These are phyloP conservation scores for Quercus tomentella DNA, from an alignment of 331 rosid genomes.

Conservation along the genomic window DNA sequence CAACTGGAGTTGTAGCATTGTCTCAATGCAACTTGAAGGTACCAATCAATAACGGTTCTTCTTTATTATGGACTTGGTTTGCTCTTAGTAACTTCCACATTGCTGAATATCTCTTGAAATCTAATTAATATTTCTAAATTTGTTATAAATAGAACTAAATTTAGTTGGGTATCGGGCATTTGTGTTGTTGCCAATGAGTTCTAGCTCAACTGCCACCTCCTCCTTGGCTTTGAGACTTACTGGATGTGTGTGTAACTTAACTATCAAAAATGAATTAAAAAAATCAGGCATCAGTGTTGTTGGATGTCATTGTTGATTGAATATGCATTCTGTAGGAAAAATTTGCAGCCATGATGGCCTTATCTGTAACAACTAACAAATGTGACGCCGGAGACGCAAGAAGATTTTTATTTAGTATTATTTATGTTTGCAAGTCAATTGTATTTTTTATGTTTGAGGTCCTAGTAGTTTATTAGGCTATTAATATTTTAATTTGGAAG, in stretches of 20 bases:
- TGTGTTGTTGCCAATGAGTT: not conserved
- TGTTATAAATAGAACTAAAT: not conserved
- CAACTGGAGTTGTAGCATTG: conserved; percentile 70
- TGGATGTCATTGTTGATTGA: not conserved
- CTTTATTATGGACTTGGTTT: not conserved
- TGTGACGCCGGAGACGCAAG: not conserved
- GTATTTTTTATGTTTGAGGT: too few species aligned
- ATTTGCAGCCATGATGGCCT: not conserved
- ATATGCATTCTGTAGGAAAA: not conserved
- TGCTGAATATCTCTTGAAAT: not conserved
- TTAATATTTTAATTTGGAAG: too few species aligned
- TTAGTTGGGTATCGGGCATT: not conserved
- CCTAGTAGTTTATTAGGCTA: too few species aligned
- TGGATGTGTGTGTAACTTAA: too few species aligned
- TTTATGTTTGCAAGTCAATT: too few species aligned
- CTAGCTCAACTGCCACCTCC: too few species aligned
- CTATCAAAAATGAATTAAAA: too few species aligned
- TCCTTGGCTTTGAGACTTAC: too few species aligned
- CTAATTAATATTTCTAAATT: not conserved
- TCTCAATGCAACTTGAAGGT: conserved; percentile 85
- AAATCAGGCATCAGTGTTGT: not conserved
- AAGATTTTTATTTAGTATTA: too few species aligned
- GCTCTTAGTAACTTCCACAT: not conserved
- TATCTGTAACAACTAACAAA: not conserved
- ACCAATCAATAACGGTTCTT: conserved; percentile 3